Evolutionary conservation across 495 filamentous ascomycete genomes (phyloP).

Genomic region (Xylaria nigripes): DNA sequence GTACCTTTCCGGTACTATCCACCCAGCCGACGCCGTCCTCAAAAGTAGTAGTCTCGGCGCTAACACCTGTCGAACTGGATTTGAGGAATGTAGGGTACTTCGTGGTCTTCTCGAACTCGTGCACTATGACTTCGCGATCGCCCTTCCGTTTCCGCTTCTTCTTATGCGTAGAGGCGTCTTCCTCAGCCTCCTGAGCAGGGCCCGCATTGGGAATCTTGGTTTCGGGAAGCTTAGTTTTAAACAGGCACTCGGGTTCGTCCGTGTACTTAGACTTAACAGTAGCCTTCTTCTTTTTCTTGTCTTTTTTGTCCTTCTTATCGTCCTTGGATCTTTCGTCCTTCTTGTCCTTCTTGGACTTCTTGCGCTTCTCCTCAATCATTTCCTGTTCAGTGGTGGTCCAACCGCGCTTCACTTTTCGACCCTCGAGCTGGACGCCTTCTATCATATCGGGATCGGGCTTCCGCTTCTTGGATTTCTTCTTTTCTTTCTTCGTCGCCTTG

Average conservation of each 20-base stretch:
- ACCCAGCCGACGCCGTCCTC: conserved; percentile 84
- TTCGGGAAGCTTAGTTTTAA: conserved; percentile 66
- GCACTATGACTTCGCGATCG: conserved; percentile 51
- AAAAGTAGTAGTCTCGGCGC: conserved; percentile 41
- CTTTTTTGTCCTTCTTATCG: conserved; percentile 37
- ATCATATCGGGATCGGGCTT: conserved; percentile 57
- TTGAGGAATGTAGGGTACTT: conserved; percentile 75
- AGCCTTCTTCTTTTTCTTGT: conserved; percentile 50
- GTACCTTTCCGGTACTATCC: conserved; percentile 65
- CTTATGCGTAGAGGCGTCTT: conserved; percentile 39
- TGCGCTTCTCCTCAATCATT: conserved; percentile 43
- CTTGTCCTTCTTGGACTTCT: conserved; percentile 27
- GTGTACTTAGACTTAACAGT: conserved; percentile 66
- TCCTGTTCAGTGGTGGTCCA: conserved; percentile 65
- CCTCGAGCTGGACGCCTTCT: conserved; percentile 63
- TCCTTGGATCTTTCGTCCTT: conserved; percentile 10
- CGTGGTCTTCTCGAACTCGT: conserved; percentile 72
- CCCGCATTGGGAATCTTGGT: conserved; percentile 52
- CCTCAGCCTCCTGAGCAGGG: conserved; percentile 33
- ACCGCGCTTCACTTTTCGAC: conserved; percentile 75
- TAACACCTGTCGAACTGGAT: conserved; percentile 26
- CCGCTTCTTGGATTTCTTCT: conserved; percentile 48
- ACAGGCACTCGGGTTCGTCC: conserved; percentile 67
- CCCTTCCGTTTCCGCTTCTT: conserved; percentile 48
- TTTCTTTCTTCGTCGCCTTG: conserved; percentile 32